These are phyloP conservation scores for Striga hermonthica DNA, from an alignment of 305 asterid genomes.

Conservation along the genomic window DNA sequence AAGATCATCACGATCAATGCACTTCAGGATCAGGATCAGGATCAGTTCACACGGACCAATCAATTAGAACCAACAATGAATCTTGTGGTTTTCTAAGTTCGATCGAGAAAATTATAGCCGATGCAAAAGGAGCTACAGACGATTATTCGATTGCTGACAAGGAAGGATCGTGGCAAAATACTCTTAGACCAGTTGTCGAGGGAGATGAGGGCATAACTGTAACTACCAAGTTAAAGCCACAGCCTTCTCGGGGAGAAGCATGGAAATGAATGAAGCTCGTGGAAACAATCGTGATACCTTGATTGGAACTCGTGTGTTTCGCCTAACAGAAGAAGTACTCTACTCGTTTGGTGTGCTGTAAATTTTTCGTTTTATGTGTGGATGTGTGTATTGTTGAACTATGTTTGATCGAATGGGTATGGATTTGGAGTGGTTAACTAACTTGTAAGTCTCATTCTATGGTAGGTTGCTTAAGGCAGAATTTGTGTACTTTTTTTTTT, in stretches of 20 bases:
- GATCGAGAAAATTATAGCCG: constrained; percentile 31
- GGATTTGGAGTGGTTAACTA: too few relatives aligned
- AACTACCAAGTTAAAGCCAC: background rate
- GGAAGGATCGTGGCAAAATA: constrained; percentile 28
- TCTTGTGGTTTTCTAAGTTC: constrained; percentile 28
- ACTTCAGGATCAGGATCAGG: constrained; percentile 28
- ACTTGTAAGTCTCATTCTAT: too few relatives aligned
- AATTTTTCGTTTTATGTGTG: too few relatives aligned
- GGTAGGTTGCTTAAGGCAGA: too few relatives aligned
- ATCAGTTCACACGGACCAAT: constrained; percentile 20
- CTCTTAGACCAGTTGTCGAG: background rate
- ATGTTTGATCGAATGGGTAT: too few relatives aligned
- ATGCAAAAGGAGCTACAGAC: constrained; percentile 30
- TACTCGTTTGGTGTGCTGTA: too few relatives aligned
- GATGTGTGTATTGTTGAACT: too few relatives aligned
- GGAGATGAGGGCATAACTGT: background rate
- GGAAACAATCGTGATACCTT: background rate
- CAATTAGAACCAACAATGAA: constrained; percentile 24
- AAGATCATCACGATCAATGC: constrained; percentile 37
- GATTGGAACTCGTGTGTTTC: too few relatives aligned
- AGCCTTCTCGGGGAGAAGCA: constrained; percentile 36
- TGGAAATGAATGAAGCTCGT: constrained; percentile 37
- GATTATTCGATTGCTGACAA: constrained; percentile 20
- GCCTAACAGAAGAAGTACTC: too few relatives aligned
- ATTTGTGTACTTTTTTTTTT: too few relatives aligned